Evolutionary conservation across 1,284 basidiomycete species (phyloP).

Genomic region (Malassezia globosa): DNA sequence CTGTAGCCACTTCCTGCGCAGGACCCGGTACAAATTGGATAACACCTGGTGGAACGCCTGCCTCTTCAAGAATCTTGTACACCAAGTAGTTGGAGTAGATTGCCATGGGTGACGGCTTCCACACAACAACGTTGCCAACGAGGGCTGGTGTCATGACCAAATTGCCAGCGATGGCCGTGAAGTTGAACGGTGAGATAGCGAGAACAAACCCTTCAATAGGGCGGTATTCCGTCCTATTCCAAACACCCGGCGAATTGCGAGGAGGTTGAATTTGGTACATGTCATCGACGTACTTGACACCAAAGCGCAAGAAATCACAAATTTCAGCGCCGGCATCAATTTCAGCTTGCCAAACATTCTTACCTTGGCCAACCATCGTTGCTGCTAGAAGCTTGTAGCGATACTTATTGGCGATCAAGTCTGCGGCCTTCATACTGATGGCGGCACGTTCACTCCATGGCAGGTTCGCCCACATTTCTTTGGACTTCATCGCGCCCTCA

Average conservation of each 20-base stretch:
- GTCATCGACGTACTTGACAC: slow-evolving; percentile 91
- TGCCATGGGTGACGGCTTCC: slow-evolving; percentile 94
- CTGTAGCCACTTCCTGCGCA: slow-evolving; percentile 34
- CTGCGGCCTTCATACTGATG: slow-evolving; percentile 77
- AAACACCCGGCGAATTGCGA: slow-evolving; percentile 72
- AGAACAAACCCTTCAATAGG: slow-evolving; percentile 93
- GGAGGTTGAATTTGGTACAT: slow-evolving; percentile 80
- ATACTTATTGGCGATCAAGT: slow-evolving; percentile 86
- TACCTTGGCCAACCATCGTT: slow-evolving; percentile 95
- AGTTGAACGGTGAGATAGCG: slow-evolving; percentile 96
- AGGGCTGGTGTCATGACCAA: slow-evolving; percentile 62
- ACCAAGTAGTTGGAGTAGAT: slow-evolving; percentile 90
- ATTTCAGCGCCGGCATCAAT: slow-evolving; percentile 97
- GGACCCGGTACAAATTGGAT: slow-evolving; percentile 81
- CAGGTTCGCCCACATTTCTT: slow-evolving; percentile 77
- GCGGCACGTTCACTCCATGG: slow-evolving; percentile 94
- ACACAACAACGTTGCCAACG: slow-evolving; percentile 86
- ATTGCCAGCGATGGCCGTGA: slow-evolving; percentile 50
- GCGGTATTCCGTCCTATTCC: slow-evolving; percentile 96
- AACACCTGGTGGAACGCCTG: slow-evolving; percentile 82
- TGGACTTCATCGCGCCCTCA: slow-evolving; percentile 73
- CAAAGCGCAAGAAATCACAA: slow-evolving; percentile 87
- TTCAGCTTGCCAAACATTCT: slow-evolving; percentile 99
- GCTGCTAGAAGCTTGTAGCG: slow-evolving; percentile 83
- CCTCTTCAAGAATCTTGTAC: slow-evolving; percentile 83